A percentile compares a stretch with the other conserved stretches of the same genome.
Evolutionary conservation across 225 moss, liverwort and hornwort species (phyloP).

Genomic region (Polytrichum formosum): DNA sequence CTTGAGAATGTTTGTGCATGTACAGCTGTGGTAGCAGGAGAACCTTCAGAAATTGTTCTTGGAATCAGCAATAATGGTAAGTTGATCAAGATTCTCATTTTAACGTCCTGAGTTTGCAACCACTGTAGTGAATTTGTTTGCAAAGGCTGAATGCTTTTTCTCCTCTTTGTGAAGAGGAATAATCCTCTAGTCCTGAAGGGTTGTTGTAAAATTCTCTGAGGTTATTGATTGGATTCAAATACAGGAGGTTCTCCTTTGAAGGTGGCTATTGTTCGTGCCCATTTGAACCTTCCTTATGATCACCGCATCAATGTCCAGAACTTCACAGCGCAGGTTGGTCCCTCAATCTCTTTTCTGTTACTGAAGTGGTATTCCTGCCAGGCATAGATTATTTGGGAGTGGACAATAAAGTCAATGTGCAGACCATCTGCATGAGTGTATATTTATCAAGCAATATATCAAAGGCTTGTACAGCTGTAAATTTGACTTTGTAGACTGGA

Average conservation of each 20-base stretch:
- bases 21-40: slow-evolving; percentile 81
- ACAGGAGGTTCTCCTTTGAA: slow-evolving; percentile 61
- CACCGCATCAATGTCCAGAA: slow-evolving; percentile 72
- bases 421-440: too few relatives aligned
- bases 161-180: not conserved
- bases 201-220: too few relatives aligned
- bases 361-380: too few relatives aligned
- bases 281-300: slow-evolving; percentile 72
- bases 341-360: too few relatives aligned
- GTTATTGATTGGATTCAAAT: not conserved
- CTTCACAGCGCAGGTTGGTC: slow-evolving; percentile 77
- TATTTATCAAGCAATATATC: too few relatives aligned
- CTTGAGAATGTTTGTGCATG: too few relatives aligned
- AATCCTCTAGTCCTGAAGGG: too few relatives aligned
- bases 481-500: too few relatives aligned
- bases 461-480: too few relatives aligned
- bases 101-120: not conserved
- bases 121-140: not conserved
- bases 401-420: too few relatives aligned
- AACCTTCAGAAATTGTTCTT: slow-evolving; percentile 62
- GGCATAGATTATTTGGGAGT: too few relatives aligned
- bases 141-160: not conserved
- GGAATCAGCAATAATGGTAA: slow-evolving; percentile 82
- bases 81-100: not conserved
- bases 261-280: slow-evolving; percentile 70